Evolutionary conservation across 2,329 filamentous ascomycete genomes (phyloP).

Genomic region (Colletotrichum truncatum): DNA sequence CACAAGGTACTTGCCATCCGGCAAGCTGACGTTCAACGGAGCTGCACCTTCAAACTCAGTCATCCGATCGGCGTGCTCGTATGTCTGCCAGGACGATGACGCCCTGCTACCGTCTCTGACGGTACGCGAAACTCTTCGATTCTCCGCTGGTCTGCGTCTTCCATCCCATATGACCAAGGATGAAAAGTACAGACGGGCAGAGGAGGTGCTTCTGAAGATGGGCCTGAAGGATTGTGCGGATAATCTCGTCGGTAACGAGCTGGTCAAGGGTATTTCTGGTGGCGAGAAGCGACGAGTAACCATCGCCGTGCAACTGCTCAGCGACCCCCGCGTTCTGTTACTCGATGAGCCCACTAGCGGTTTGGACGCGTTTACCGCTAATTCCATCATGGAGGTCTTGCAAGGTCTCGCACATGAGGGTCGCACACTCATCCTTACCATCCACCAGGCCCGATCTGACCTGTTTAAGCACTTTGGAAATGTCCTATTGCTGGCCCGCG

Average conservation of each 20-base stretch:
- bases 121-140: slow-evolving; percentile 77
- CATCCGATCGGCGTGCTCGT: slow-evolving; percentile 77
- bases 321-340: slow-evolving; percentile 76
- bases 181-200: slow-evolving; percentile 74
- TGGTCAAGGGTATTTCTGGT: slow-evolving; percentile 81
- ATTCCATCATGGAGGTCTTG: slow-evolving; percentile 79
- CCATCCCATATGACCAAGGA: slow-evolving; percentile 75
- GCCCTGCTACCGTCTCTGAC: slow-evolving; percentile 78
- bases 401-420: slow-evolving; percentile 76
- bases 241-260: slow-evolving; percentile 75
- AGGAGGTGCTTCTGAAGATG: slow-evolving; percentile 78
- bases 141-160: slow-evolving; percentile 76
- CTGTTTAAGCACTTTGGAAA: slow-evolving; percentile 78
- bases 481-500: slow-evolving; percentile 74
- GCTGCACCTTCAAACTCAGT: slow-evolving; percentile 74
- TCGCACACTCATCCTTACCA: slow-evolving; percentile 78
- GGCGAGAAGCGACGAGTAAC: slow-evolving; percentile 82
- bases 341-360: slow-evolving; percentile 83
- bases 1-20: slow-evolving; percentile 69
- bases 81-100: slow-evolving; percentile 82
- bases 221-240: slow-evolving; percentile 82
- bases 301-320: slow-evolving; percentile 81
- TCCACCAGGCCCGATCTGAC: slow-evolving; percentile 80
- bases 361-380: slow-evolving; percentile 80
- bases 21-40: slow-evolving; percentile 75